Conservation (phyloP, 306 rosid genomes). For the Cucumis melo region DNA sequence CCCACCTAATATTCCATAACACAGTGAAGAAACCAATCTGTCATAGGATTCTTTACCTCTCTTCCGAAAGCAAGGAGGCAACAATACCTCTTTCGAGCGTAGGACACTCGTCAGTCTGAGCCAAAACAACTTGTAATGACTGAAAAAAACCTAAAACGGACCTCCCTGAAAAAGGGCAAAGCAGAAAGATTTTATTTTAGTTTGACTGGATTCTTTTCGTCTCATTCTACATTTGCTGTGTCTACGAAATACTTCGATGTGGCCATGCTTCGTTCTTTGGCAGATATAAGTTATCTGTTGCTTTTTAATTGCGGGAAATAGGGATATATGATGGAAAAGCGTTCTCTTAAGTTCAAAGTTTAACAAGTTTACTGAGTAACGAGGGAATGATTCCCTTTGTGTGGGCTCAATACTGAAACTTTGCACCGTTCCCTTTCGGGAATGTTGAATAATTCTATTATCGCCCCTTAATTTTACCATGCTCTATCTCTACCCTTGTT, state of each 20-base stretch:
- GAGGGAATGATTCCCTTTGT: neutral
- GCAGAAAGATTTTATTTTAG: neutral
- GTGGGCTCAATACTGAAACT: neutral
- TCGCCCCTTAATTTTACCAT: neutral
- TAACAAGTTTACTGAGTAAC: neutral
- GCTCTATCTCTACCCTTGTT: neutral
- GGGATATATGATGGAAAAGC: neutral
- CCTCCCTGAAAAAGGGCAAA: neutral
- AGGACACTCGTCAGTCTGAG: neutral
- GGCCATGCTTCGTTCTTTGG: neutral
- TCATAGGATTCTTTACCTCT: neutral
- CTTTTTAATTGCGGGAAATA: neutral
- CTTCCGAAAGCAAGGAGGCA: neutral
- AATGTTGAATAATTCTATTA: neutral
- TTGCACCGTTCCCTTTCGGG: neutral
- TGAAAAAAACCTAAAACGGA: neutral
- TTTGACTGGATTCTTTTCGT: neutral
- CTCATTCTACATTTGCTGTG: neutral
- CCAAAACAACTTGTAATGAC: neutral
- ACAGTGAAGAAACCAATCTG: neutral
- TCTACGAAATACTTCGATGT: neutral
- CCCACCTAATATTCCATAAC: neutral
- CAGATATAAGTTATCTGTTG: neutral
- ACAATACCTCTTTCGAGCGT: neutral
- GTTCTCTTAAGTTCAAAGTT: neutral